Base-by-base conservation (phyloP, 768 basidiomycete species). In the Gymnopilus junonius region DNA sequence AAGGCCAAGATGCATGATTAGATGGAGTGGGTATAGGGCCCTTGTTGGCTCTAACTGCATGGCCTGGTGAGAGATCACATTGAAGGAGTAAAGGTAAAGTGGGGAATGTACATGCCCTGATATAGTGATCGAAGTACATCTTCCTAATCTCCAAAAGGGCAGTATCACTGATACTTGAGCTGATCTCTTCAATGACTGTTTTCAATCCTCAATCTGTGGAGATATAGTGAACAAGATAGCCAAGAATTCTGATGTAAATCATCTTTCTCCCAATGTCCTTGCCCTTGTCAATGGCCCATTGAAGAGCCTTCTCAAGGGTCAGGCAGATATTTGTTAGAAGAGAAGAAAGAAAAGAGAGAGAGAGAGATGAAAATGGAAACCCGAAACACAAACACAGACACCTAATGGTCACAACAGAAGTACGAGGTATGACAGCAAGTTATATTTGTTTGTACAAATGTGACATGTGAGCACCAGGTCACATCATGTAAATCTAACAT, bases 51-150 rank as follows among this genome's bases (percentile, higher is more conserved):
- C 53, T 25, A 42, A 72, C n/a, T n/a, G n/a, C n/a, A n/a, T n/a
- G n/a, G n/a, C n/a, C 69, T 70, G 64, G 45, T n/a, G 37, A 59
- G 11, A 27, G 60, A 40, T 65, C 58, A 68, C 53, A 66, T 58
- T 12, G 63, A 15, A 40, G 5, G 45, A 46, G 60, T 23, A 67
- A 27, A 32, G 34, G 58, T 31, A 56, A 53, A 15, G n/a, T 45
- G 64, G 57, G 17, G 25, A 65, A 70, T 72, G 20, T 60, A 74
- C 74, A 75, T n/a, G 7, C 67, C 65, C 57, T 53, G 50, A 74
- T 68, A 70, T 58, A 71, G 58, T 74, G 70, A 63, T 72, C 65
- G 50, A 64, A 69, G 63, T 75, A 73, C 65, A 69, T 62, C 45
- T 70, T 64, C 55, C 72, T 72, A 61, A 70, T 31, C 15, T 54